Evolutionary conservation across 768 basidiomycete genomes (phyloP), one percentile per base, ranked within the genome.

Genomic region (Suillus weaverae): DNA sequence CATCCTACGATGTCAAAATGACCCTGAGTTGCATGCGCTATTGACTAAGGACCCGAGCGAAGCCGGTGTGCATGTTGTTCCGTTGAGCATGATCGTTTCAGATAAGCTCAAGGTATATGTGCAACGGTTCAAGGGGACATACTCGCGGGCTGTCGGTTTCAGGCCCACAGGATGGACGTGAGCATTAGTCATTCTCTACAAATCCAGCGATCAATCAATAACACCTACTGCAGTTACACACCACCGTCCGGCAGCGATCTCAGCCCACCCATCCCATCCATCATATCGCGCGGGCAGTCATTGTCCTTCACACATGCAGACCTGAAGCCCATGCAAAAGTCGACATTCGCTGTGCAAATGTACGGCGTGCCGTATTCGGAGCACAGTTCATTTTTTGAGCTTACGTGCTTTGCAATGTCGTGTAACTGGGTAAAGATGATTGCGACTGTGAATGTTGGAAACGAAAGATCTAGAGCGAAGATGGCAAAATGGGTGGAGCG

Each of bases 101-200:
- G 96, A 99, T 69, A 84, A 85, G 63, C 82, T 99, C 39, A 87
- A 87, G 72, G 77, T 79, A 3, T 99, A 99, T 71, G 78, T 93
- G 26, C 86, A 88, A 50, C 86, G 86, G 7, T 94, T 89, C 72
- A 86, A 89, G 61, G 87, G 87, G 5, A 81, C 79, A 14, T 99
- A 90, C 72, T 84, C 82, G 56, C 87, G 85, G 61, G 85, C 86
- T 1, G 81, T 97, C 14, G 96, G 90, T 0, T 91, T 99, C 69
- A 80, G 96, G 64, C 97, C 97, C 0, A 99, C 97, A 0, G 97
- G 97, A 41, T 99, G 97, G 97, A 92, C 94, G 87, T 97, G 65
- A 73, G 92, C n/a, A 4, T 41, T 36, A 39, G 18, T 73, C 61
- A 46, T 53, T 22, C 22, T 13, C 32, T 32, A 33, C 14, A 22